Evolutionary conservation across 208 protist species (phyloP), one percentile per base, ranked within the genome.

Genomic region (Trichomonas gallinae): DNA sequence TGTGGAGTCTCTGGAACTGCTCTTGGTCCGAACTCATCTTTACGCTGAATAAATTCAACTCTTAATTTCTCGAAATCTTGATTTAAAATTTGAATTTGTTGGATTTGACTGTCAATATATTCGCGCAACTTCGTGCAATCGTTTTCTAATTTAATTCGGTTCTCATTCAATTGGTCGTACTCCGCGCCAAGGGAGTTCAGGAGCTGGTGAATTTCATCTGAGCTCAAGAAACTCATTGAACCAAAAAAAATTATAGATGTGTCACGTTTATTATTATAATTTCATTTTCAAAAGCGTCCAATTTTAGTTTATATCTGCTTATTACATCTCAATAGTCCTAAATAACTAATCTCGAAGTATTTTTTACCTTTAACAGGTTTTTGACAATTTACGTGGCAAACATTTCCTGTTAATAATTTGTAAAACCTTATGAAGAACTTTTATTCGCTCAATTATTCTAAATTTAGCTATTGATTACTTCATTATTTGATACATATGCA

Each of bases 11-110:
- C 36, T 46, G 10, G 34, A 11, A 17, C 13, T 48, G 83, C 40
- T 36, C 36, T 2, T 42, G 36, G 10, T 15, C 10, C 36, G 34
- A 85, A 85, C 42, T 89, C 40, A 21, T 46, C 38, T n/a, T 40
- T 40, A 4, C 40, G 36, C 31, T 89, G 83, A n/a, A 89, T 89
- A 89, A 48, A 89, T 46, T 89, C 83, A 31, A 44, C 3, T n/a
- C 83, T 44, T n/a, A 89, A 38, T 31, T 89, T 89, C 36, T 89
- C 83, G 42, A 89, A 89, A 46, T 89, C 83, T 9, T 45, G 3
- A 46, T 89, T 89, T 89, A 89, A n/a, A n/a, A 40, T 46, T 46
- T 89, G 34, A n/a, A 89, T 89, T 89, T 89, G 83, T n/a, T n/a
- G 23, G 10, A 89, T 46, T 89, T 89, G 83, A 46, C 4, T 15